phyloP scores from a whole-genome alignment of 1,284 basidiomycete genomes.

The Rhodotorula sp. region DNA sequence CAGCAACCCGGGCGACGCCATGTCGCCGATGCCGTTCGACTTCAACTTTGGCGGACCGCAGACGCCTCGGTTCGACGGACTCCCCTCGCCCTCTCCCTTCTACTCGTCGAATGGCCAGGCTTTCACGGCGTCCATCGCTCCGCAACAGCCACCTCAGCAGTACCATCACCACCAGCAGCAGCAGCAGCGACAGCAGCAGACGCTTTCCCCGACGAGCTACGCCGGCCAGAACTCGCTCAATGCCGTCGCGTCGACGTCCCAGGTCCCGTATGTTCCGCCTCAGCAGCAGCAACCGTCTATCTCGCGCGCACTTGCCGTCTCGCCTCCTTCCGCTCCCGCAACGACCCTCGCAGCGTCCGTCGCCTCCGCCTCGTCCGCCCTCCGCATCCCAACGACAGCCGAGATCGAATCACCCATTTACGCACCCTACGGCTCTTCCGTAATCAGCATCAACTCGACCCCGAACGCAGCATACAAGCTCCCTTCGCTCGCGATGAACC shows the following conservation, averaged over 20 bases:
- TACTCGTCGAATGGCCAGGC: neutral
- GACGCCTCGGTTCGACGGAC: neutral
- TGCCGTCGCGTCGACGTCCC: conserved; percentile 18
- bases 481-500: conserved; percentile 24
- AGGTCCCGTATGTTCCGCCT: conserved; percentile 4
- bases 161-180: conserved; percentile 2
- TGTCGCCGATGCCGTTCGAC: conserved; percentile 18
- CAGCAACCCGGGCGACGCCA: neutral
- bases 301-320: neutral
- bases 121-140: neutral
- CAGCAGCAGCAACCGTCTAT: neutral
- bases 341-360: neutral
- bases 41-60: neutral
- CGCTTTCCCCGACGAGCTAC: neutral
- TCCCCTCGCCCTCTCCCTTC: conserved; percentile 9
- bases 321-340: neutral
- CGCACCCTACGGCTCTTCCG: conserved; percentile 44
- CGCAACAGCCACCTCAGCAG: neutral
- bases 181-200: conserved; percentile 7
- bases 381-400: conserved; percentile 3
- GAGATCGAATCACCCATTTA: conserved; percentile 38
- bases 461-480: conserved; percentile 38
- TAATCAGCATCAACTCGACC: conserved; percentile 41
- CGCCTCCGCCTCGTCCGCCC: neutral
- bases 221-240: conserved; percentile 2